Base-by-base conservation (phyloP, 441 rosid genomes). In the Flueggea neowawraea region DNA sequence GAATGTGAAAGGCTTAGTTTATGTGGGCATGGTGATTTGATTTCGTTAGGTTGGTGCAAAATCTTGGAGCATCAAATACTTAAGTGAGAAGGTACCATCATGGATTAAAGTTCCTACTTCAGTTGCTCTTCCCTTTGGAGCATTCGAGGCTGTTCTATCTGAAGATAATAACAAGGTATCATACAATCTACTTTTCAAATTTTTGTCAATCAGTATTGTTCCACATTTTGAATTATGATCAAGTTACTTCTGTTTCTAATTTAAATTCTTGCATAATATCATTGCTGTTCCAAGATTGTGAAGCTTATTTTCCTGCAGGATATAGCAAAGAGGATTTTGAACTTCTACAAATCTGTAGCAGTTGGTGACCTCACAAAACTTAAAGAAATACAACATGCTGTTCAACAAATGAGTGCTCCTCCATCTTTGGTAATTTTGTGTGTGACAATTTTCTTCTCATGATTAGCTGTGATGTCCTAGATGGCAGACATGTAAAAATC, bases 21-120 rank as follows among this genome's bases (percentile, higher is more conserved):
- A 43, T 60, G 62, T 71, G 65, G 51, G 57, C 28, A 31, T 65
- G 60, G 55, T 57, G 47, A 63, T 61, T 66, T 32, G 10, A 54
- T 63, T 54, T 53, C 31, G 52, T 36, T 66, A 89, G 96, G 95
- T 89, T 68, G 96, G 96, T 65, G 83, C 90, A 55, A 91, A 91
- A 80, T 89, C 98, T 17, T 77, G 82, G 66, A 85, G 84, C 61
- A 82, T 89, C 28, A 78, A 77, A 68, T 83, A 81, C 69, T 72
- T 91, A 70, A 76, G 76, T 68, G 81, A 78, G 63, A 85, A 75
- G 68, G 81, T 85, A 52, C 88, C 95, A 61, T 87, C 96, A 36
- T 89, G 95, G 92, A 84, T 91, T 75, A 80, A 78, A 70, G 78
- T 89, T 72, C 98, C 88, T 43, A 71, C 67, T 60, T 89, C 96